phyloP scores from a whole-genome alignment of 2,329 filamentous ascomycete genomes.

The Exophiala calicioides region DNA sequence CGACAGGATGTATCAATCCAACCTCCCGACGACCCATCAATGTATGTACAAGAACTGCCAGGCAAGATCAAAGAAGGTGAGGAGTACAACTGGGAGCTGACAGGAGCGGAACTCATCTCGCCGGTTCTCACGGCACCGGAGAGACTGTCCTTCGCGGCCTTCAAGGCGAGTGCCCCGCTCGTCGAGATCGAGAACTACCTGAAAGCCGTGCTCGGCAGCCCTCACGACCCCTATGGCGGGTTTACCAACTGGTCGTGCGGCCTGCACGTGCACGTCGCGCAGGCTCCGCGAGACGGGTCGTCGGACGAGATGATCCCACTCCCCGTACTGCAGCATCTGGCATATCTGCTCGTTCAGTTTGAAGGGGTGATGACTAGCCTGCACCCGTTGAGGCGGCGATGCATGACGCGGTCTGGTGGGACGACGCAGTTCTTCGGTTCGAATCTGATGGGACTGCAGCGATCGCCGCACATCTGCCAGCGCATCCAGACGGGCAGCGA shows the following conservation, averaged over 20 bases:
- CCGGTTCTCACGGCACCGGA: constrained; percentile 1
- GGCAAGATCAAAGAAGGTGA: neutral
- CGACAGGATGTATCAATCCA: constrained; percentile 3
- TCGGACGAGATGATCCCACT: constrained; percentile 6
- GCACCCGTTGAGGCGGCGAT: constrained; percentile 4
- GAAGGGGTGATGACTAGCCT: constrained; percentile 11
- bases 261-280: constrained; percentile 13
- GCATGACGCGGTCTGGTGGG: too few species aligned
- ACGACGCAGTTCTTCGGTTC: neutral
- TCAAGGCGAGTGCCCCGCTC: neutral
- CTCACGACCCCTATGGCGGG: constrained; percentile 5
- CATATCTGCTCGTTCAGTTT: constrained; percentile 9
- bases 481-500: neutral
- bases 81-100: neutral
- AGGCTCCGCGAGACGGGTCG: neutral
- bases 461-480: constrained; percentile 4
- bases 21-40: neutral
- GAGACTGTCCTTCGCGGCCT: neutral
- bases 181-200: constrained; percentile 7
- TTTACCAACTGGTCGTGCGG: constrained; percentile 8
- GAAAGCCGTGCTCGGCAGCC: neutral
- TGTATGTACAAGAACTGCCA: neutral
- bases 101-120: constrained; percentile 12
- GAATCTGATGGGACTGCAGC: constrained; percentile 10
- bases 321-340: constrained; percentile 14